A percentile compares a stretch with the other conserved stretches of the same genome.
Evolutionary conservation across 441 rosid species (phyloP).

Genomic region (Raphanus hybrid): DNA sequence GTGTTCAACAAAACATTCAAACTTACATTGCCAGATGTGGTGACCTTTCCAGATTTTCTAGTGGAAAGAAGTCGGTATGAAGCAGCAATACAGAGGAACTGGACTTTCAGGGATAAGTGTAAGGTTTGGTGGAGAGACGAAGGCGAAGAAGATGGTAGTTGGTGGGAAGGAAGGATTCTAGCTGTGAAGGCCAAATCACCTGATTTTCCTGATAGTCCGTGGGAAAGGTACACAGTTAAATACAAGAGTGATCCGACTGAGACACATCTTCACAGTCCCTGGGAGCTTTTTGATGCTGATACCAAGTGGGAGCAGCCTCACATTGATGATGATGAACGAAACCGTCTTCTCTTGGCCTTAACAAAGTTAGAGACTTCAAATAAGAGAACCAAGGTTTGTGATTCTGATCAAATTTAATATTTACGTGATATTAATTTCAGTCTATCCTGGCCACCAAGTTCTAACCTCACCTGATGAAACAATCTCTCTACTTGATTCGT

Average conservation of each 20-base stretch:
- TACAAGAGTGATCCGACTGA: conserved; percentile 84
- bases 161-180: conserved; percentile 96
- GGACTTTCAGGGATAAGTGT: conserved; percentile 94
- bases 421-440: conserved; percentile 9
- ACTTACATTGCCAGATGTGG: conserved; percentile 83
- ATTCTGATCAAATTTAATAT: conserved; percentile 9
- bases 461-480: neutral
- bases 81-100: conserved; percentile 74
- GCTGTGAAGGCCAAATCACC: conserved; percentile 73
- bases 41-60: conserved; percentile 90
- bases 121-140: conserved; percentile 98
- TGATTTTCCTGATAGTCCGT: conserved; percentile 92
- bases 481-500: too few species aligned
- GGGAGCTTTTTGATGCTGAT: conserved; percentile 96
- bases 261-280: conserved; percentile 89
- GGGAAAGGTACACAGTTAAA: conserved; percentile 88
- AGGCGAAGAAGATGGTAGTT: conserved; percentile 85
- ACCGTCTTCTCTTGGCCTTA: conserved; percentile 61
- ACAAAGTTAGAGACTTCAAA: conserved; percentile 67
- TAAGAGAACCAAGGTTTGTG: conserved; percentile 63
- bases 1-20: conserved; percentile 63
- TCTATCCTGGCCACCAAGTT: conserved; percentile 5
- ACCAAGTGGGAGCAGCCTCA: conserved; percentile 76
- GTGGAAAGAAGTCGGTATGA: conserved; percentile 96
- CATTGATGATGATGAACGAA: conserved; percentile 64